Evolutionary conservation across 2,329 filamentous ascomycete species (phyloP).

Genomic region (Ophioceras dolichostomum): DNA sequence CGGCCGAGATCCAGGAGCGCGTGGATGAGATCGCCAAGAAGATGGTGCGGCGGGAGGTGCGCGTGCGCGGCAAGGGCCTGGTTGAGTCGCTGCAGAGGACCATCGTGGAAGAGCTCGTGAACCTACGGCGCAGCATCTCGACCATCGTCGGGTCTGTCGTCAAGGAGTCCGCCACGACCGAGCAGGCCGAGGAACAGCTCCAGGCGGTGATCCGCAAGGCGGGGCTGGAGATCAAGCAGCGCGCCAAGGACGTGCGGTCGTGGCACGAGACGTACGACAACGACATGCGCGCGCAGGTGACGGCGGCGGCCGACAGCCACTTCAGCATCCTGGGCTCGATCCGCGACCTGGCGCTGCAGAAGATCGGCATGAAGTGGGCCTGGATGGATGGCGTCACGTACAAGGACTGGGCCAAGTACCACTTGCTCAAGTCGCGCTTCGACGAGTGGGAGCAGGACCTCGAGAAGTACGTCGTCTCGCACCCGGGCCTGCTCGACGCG

Average conservation of each 20-base stretch:
- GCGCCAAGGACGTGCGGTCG: conserved; percentile 61
- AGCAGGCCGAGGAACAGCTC: conserved; percentile 29
- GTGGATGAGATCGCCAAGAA: conserved; percentile 44
- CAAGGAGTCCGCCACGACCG: conserved; percentile 24
- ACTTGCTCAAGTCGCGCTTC: conserved; percentile 72
- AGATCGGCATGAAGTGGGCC: conserved; percentile 90
- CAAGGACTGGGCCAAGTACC: conserved; percentile 94
- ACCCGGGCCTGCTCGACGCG: conserved; percentile 58
- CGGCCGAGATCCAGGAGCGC: conserved; percentile 57
- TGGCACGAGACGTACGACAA: conserved; percentile 66
- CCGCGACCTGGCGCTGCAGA: conserved; percentile 72
- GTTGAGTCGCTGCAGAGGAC: conserved; percentile 57
- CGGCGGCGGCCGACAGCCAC: conserved; percentile 64
- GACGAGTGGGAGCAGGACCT: conserved; percentile 78
- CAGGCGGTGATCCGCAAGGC: conserved; percentile 46
- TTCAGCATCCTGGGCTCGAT: conserved; percentile 74
- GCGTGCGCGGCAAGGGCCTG: conserved; percentile 52
- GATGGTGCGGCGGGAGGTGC: conserved; percentile 51
- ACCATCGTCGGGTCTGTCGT: conserved; percentile 40
- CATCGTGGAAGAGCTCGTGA: conserved; percentile 48
- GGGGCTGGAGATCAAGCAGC: conserved; percentile 62
- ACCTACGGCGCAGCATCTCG: conserved; percentile 57
- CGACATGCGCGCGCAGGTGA: conserved; percentile 56
- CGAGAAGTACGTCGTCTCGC: conserved; percentile 59
- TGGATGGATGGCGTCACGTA: conserved; percentile 94